Evolutionary conservation across 768 basidiomycete genomes (phyloP).

Genomic region (Naematelia encephala): DNA sequence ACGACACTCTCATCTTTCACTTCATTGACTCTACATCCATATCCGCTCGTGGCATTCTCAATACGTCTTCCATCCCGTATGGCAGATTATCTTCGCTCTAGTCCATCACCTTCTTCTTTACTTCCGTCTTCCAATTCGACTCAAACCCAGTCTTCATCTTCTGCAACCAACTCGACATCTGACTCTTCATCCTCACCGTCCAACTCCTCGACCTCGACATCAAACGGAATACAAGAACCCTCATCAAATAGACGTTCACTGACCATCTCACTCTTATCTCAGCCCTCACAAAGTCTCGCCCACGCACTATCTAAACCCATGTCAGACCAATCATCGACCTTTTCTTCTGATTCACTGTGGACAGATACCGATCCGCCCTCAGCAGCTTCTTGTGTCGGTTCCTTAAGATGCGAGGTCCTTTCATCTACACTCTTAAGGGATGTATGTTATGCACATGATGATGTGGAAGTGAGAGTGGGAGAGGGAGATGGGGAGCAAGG

Average conservation of each 20-base stretch:
- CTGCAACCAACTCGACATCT: not conserved
- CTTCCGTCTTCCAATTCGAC: no score
- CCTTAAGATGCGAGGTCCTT: conserved; percentile 68
- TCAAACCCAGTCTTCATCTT: not conserved
- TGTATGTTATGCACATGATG: conserved; percentile 11
- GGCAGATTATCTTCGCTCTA: conserved; percentile 55
- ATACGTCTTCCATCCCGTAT: conserved; percentile 85
- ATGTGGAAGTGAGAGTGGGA: no score
- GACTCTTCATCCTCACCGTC: conserved; percentile 5
- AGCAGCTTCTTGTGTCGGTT: conserved; percentile 59
- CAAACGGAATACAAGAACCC: conserved; percentile 30
- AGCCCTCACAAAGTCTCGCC: conserved; percentile 63
- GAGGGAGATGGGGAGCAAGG: no score
- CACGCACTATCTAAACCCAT: conserved; percentile 65
- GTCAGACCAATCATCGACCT: conserved; percentile 48
- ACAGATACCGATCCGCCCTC: conserved; percentile 19
- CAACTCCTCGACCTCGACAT: not conserved
- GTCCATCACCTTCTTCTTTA: not conserved
- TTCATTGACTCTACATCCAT: conserved; percentile 82
- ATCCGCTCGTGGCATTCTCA: conserved; percentile 83
- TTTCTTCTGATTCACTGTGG: conserved; percentile 4
- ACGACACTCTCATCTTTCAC: conserved; percentile 92
- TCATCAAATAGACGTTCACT: conserved; percentile 51
- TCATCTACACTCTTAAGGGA: conserved; percentile 64
- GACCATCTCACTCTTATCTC: conserved; percentile 76